Percentiles rank a stretch among this genome's conserved stretches.
Evolutionary conservation across 768 basidiomycete genomes (phyloP).

Genomic region (Mycena latifolia): DNA sequence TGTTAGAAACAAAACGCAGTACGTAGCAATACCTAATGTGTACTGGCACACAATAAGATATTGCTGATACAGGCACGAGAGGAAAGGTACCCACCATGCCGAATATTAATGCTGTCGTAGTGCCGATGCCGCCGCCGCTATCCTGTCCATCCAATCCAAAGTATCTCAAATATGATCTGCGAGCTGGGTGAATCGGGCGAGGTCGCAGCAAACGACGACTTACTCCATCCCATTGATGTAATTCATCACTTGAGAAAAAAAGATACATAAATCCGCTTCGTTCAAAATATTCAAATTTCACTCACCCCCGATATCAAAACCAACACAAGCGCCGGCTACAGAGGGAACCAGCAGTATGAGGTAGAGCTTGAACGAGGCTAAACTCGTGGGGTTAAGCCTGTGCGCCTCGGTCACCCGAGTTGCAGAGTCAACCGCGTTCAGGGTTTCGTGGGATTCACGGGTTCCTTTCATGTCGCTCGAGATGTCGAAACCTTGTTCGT

Average conservation of each 20-base stretch:
- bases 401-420: background rate
- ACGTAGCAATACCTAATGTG: conserved; percentile 48
- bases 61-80: conserved; percentile 6
- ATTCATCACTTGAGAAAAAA: conserved; percentile 53
- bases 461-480: conserved; percentile 3
- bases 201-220: conserved; percentile 24
- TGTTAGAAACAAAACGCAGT: background rate
- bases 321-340: conserved; percentile 22
- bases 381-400: conserved; percentile 20
- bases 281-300: background rate
- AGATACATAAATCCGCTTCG: background rate
- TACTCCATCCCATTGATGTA: conserved; percentile 63
- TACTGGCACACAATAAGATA: conserved; percentile 44
- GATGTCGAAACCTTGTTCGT: background rate
- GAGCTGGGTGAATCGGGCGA: conserved; percentile 9
- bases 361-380: conserved; percentile 29
- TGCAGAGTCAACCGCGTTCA: conserved; percentile 4
- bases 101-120: conserved; percentile 58
- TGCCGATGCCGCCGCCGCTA: conserved; percentile 58
- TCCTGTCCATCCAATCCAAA: conserved; percentile 54
- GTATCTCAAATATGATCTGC: conserved; percentile 55
- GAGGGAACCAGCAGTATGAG: conserved; percentile 27
- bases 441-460: conserved; percentile 11
- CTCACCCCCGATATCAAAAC: conserved; percentile 29
- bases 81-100: conserved; percentile 51